Evolutionary conservation across 306 rosid species (phyloP).

Genomic region (Lupinus albus): DNA sequence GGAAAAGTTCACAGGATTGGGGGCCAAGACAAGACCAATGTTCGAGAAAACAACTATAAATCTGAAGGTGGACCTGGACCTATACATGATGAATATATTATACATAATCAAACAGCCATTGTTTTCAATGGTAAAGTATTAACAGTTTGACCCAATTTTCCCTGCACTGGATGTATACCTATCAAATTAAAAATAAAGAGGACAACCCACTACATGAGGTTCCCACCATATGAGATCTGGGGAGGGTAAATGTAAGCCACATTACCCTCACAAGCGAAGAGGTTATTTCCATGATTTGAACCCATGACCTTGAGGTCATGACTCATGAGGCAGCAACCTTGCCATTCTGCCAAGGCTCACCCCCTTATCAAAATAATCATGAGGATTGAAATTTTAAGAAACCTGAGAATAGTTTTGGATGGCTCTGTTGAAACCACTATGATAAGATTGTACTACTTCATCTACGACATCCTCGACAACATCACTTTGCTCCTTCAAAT

Average conservation of each 20-base stretch:
- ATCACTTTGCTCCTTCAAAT: slow-evolving; percentile 96
- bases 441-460: slow-evolving; percentile 97
- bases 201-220: too few species aligned
- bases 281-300: too few species aligned
- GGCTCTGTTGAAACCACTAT: slow-evolving; percentile 95
- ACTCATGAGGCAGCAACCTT: too few species aligned
- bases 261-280: too few species aligned
- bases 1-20: background rate
- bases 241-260: too few species aligned
- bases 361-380: slow-evolving; percentile 11
- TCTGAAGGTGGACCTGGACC: slow-evolving; percentile 1
- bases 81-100: slow-evolving; percentile 17
- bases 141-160: slow-evolving; percentile 4
- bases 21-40: background rate
- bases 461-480: slow-evolving; percentile 95
- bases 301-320: too few species aligned
- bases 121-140: slow-evolving; percentile 15
- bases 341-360: too few species aligned
- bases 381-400: slow-evolving; percentile 35
- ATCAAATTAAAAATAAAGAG: background rate
- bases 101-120: slow-evolving; percentile 5
- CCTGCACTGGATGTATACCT: background rate
- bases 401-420: slow-evolving; percentile 99
- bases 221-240: too few species aligned
- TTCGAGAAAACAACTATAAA: background rate